phyloP scores from a whole-genome alignment of 163 green algal species.

The Chloromonas sp. region DNA sequence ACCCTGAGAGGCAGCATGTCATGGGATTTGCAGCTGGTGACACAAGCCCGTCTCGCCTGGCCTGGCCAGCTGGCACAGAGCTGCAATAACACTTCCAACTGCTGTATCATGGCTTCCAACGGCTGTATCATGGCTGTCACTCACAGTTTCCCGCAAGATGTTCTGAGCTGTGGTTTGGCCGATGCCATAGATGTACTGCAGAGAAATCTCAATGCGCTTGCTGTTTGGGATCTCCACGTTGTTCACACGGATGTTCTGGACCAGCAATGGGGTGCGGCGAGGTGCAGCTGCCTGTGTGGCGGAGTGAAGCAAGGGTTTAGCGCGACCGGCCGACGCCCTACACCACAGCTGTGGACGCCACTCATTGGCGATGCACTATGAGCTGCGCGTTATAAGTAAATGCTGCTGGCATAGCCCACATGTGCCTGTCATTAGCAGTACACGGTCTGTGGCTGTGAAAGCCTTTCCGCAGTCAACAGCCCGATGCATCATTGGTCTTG shows the following conservation, averaged over 20 bases:
- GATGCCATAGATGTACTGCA: conserved; percentile 97
- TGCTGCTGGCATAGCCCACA: no score
- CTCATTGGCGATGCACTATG: no score
- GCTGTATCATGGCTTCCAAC: background rate
- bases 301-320: no score
- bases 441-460: background rate
- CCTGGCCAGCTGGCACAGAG: background rate
- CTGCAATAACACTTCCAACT: background rate
- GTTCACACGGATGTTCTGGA: conserved; percentile 52
- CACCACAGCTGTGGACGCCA: no score
- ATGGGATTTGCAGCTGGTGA: background rate
- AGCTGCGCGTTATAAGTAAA: no score
- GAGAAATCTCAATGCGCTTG: conserved; percentile 89
- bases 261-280: conserved; percentile 37
- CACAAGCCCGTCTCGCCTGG: no score
- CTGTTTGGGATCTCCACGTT: conserved; percentile 97
- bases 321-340: no score
- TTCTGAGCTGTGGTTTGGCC: conserved; percentile 84
- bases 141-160: conserved; percentile 71
- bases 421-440: background rate
- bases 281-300: conserved; percentile 27
- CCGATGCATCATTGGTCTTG: background rate
- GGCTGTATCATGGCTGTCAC: background rate
- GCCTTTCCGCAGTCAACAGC: no score
- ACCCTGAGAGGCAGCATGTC: conserved; percentile 31